Percentiles rank a stretch among this genome's conserved stretches.
These are phyloP conservation scores for Aspergillus carlsbadensis DNA, from an alignment of 495 filamentous ascomycete genomes.

Conservation along the genomic window DNA sequence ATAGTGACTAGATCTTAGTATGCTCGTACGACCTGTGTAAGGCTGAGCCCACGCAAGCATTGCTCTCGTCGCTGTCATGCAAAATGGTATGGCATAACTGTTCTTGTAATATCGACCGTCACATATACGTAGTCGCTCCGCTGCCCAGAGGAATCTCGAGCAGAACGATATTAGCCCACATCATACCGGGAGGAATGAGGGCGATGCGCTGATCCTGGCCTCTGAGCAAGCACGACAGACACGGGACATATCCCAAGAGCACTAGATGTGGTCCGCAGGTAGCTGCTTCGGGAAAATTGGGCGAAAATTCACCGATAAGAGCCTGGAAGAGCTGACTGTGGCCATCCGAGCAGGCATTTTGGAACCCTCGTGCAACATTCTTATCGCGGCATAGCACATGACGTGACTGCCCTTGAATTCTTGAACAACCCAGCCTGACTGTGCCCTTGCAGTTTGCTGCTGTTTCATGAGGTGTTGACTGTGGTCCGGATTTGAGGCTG, in stretches of 20 bases:
- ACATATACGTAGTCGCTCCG: neutral
- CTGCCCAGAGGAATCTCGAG: neutral
- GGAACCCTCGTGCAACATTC: no score
- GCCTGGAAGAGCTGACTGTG: neutral
- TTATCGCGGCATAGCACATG: neutral
- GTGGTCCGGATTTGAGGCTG: neutral
- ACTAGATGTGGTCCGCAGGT: neutral
- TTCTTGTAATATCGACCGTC: neutral
- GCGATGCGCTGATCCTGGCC: no score
- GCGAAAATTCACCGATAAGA: neutral
- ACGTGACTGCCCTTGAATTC: neutral
- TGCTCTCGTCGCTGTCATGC: no score
- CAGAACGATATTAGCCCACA: neutral
- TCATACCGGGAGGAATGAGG: neutral
- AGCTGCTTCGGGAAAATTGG: neutral
- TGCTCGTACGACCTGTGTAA: no score
- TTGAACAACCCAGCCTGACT: neutral
- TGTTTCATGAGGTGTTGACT: neutral
- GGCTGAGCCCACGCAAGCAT: no score
- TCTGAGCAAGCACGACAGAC: neutral
- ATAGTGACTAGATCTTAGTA: no score
- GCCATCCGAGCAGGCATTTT: neutral
- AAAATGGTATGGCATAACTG: no score
- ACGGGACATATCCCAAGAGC: neutral
- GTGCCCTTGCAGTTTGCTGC: neutral